These are phyloP conservation scores for Chalciporus chontae DNA, from an alignment of 768 basidiomycete genomes.

Conservation along the genomic window DNA sequence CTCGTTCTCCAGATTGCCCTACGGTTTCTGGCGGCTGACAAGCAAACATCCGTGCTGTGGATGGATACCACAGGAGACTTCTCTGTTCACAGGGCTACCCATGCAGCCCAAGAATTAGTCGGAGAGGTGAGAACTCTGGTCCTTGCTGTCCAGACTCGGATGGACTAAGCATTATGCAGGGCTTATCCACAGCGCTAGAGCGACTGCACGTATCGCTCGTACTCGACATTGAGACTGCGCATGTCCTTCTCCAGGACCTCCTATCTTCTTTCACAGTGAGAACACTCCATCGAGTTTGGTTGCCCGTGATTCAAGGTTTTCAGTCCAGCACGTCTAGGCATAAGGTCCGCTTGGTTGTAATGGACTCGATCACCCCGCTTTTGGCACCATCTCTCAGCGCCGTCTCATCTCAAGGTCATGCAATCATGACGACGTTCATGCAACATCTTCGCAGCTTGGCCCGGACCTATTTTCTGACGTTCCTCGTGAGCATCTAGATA, in stretches of 20 bases:
- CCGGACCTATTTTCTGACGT: conserved; percentile 39
- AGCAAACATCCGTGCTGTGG: conserved; percentile 52
- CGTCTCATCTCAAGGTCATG: conserved; percentile 71
- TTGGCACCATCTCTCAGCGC: conserved; percentile 61
- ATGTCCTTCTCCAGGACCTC: conserved; percentile 47
- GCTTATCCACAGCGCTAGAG: conserved; percentile 39
- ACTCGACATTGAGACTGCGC: conserved; percentile 54
- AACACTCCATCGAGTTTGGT: background rate
- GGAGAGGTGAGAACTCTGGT: conserved; percentile 22
- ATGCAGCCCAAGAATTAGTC: conserved; percentile 32
- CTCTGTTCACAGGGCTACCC: conserved; percentile 44
- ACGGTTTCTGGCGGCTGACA: conserved; percentile 42
- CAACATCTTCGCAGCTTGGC: conserved; percentile 53
- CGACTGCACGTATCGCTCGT: conserved; percentile 56
- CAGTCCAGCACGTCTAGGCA: conserved; percentile 12
- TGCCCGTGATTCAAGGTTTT: background rate
- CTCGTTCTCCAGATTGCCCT: conserved; percentile 59
- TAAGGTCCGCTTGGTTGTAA: conserved; percentile 47
- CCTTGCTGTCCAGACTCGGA: background rate
- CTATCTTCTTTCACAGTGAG: conserved; percentile 29
- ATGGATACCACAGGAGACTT: conserved; percentile 73
- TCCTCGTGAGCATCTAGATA: conserved; percentile 46
- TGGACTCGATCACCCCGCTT: conserved; percentile 65
- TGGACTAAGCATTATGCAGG: conserved; percentile 21
- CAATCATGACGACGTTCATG: conserved; percentile 71